A percentile compares a stretch with the other conserved stretches of the same genome.
Evolutionary conservation across 768 basidiomycete species (phyloP).

Genomic region (Tylopilus intermedius): DNA sequence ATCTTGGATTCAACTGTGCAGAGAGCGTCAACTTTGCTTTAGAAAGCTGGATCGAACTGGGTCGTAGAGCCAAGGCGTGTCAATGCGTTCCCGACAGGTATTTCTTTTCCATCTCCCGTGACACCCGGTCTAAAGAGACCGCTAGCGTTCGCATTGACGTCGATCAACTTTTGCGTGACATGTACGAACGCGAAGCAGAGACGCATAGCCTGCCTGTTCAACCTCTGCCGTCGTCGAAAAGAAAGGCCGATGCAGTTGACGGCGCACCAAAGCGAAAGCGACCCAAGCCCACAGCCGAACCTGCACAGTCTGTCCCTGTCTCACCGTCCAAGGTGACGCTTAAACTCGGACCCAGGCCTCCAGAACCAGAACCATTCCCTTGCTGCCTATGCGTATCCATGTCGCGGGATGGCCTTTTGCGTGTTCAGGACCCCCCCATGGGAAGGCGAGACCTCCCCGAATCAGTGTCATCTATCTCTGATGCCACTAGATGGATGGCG

Average conservation of each 20-base stretch:
- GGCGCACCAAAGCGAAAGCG: slow-evolving; percentile 24
- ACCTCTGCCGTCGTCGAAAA: slow-evolving; percentile 30
- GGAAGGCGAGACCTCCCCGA: slow-evolving; percentile 50
- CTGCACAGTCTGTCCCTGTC: slow-evolving; percentile 9
- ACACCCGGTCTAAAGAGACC: slow-evolving; percentile 6
- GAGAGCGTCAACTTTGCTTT: slow-evolving; percentile 97
- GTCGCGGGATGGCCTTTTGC: slow-evolving; percentile 50
- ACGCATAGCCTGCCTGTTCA: slow-evolving; percentile 9
- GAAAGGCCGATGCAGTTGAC: slow-evolving; percentile 35
- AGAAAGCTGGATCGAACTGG: slow-evolving; percentile 89
- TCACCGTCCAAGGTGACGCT: slow-evolving; percentile 48
- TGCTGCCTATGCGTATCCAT: slow-evolving; percentile 66
- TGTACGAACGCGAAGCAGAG: slow-evolving; percentile 61
- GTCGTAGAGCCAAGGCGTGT: slow-evolving; percentile 73
- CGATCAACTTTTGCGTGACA: slow-evolving; percentile 71
- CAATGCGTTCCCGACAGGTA: slow-evolving; percentile 73
- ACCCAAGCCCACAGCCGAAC: slow-evolving; percentile 11
- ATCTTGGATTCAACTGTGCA: slow-evolving; percentile 92
- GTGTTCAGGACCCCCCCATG: slow-evolving; percentile 63
- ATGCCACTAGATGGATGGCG: slow-evolving; percentile 56
- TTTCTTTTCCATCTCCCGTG: slow-evolving; percentile 2
- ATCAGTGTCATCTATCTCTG: slow-evolving; percentile 18
- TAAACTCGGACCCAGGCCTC: slow-evolving; percentile 60
- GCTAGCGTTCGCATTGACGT: slow-evolving; percentile 89
- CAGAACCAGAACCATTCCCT: slow-evolving; percentile 52